These are phyloP conservation scores for Blastocystis sp. DNA, from an alignment of 352 stramenopile genomes.

Conservation along the genomic window DNA sequence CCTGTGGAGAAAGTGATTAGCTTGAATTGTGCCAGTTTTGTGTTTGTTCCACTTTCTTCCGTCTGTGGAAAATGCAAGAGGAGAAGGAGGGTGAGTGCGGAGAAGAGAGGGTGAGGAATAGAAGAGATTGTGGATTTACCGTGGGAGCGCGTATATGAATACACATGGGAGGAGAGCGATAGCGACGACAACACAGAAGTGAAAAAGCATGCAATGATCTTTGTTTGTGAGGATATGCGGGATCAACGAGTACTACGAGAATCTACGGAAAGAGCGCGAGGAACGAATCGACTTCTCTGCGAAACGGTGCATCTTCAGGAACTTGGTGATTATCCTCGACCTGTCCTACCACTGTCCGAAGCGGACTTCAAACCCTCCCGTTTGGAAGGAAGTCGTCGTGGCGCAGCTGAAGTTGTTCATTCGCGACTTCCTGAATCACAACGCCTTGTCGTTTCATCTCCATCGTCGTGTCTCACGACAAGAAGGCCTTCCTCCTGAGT, in stretches of 20 bases:
- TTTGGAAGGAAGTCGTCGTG: slow-evolving; percentile 54
- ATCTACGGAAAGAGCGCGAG: slow-evolving; percentile 7
- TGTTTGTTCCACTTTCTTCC: neutral
- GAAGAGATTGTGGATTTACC: slow-evolving; percentile 57
- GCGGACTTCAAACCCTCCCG: slow-evolving; percentile 52
- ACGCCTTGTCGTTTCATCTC: slow-evolving; percentile 53
- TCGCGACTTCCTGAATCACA: slow-evolving; percentile 49
- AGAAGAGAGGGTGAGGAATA: neutral
- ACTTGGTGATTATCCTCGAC: slow-evolving; percentile 43
- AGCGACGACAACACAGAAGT: slow-evolving; percentile 11
- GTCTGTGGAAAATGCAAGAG: neutral
- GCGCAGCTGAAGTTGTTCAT: slow-evolving; percentile 55
- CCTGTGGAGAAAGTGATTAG: slow-evolving; percentile 77
- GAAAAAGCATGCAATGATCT: neutral
- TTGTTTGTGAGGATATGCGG: neutral
- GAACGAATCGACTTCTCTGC: slow-evolving; percentile 52
- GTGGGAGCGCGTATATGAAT: slow-evolving; percentile 49
- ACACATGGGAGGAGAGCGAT: slow-evolving; percentile 35
- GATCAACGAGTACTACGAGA: neutral
- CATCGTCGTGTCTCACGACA: slow-evolving; percentile 59
- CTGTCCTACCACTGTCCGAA: slow-evolving; percentile 60
- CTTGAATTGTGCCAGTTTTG: neutral
- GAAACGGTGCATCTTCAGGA: slow-evolving; percentile 47
- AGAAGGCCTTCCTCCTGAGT: slow-evolving; percentile 34
- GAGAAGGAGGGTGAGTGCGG: neutral